A percentile compares a stretch with the other conserved stretches of the same genome.
phyloP scores from a whole-genome alignment of 139 green algal genomes.

The Pseudopediastrum boryanum region DNA sequence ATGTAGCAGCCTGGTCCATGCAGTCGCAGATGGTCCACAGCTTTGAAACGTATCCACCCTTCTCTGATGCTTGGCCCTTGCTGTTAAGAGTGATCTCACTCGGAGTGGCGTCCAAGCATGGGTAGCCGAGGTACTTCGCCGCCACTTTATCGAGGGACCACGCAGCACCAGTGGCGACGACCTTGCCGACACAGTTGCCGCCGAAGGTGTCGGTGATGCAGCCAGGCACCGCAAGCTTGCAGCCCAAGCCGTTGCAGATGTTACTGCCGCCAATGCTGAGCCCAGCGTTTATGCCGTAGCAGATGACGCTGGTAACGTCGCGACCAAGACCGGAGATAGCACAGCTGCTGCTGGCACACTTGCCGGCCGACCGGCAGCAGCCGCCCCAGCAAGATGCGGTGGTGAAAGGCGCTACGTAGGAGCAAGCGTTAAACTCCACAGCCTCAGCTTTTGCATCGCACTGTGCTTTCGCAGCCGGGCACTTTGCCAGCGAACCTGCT shows the following conservation, averaged over 20 bases:
- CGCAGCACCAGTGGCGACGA: slow-evolving; percentile 1
- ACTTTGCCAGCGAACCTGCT: no score
- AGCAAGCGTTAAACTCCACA: no score
- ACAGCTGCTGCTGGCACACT: slow-evolving; percentile 41
- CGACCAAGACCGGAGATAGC: slow-evolving; percentile 15
- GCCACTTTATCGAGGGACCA: not conserved
- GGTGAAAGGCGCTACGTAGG: slow-evolving; percentile 4
- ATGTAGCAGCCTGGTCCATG: no score
- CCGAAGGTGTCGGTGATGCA: slow-evolving; percentile 33
- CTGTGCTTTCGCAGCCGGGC: no score
- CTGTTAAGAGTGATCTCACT: slow-evolving; percentile 22
- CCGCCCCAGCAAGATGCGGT: slow-evolving; percentile 27
- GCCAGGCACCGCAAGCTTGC: slow-evolving; percentile 25
- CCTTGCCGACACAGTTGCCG: slow-evolving; percentile 35
- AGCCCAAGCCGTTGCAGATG: slow-evolving; percentile 27
- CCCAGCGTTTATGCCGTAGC: slow-evolving; percentile 32
- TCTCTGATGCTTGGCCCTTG: not conserved
- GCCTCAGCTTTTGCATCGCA: no score
- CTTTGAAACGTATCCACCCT: slow-evolving; percentile 23
- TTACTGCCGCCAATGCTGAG: slow-evolving; percentile 19
- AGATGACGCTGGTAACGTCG: slow-evolving; percentile 33
- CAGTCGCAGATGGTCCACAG: slow-evolving; percentile 39
- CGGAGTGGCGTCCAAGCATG: slow-evolving; percentile 33
- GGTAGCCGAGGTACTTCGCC: slow-evolving; percentile 3
- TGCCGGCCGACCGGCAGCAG: slow-evolving; percentile 31